phyloP scores from a whole-genome alignment of 495 filamentous ascomycete species.

The Halenospora varia region DNA sequence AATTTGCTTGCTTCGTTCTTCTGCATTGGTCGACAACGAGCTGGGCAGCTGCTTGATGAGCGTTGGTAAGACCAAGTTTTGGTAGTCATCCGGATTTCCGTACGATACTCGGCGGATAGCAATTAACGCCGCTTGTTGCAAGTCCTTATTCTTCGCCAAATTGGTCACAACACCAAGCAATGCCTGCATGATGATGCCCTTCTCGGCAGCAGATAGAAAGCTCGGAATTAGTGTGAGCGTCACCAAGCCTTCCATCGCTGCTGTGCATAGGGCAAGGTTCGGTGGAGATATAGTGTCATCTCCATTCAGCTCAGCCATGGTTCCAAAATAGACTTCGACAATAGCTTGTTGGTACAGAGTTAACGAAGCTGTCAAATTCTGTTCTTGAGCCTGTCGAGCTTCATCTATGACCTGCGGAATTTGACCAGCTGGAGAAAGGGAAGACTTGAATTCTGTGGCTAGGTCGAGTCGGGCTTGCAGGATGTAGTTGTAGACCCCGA shows the following conservation, averaged over 20 bases:
- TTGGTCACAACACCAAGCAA: conserved; percentile 7
- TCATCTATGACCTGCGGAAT: not conserved
- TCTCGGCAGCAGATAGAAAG: conserved; percentile 11
- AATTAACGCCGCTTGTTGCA: not conserved
- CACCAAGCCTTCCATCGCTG: conserved; percentile 15
- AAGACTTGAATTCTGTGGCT: not conserved
- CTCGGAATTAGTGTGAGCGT: conserved; percentile 6
- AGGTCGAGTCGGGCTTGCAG: conserved; percentile 14
- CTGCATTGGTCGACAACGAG: not conserved
- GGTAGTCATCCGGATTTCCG: conserved; percentile 6
- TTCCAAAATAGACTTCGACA: conserved; percentile 13
- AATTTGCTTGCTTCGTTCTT: not conserved
- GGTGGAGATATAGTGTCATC: not conserved
- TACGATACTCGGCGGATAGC: conserved; percentile 11
- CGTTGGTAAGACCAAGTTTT: conserved; percentile 8
- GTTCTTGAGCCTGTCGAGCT: not conserved
- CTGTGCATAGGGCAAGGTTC: conserved; percentile 4
- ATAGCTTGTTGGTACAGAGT: conserved; percentile 5
- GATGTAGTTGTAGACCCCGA: conserved; percentile 16
- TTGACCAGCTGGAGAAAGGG: not conserved
- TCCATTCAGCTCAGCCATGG: conserved; percentile 2
- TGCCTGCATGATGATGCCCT: conserved; percentile 11
- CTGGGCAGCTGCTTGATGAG: conserved; percentile 15
- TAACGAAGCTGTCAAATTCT: not conserved
- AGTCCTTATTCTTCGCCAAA: not conserved